Evolutionary conservation across 1,284 basidiomycete genomes (phyloP).

Genomic region (Papiliotrema nemorosa): DNA sequence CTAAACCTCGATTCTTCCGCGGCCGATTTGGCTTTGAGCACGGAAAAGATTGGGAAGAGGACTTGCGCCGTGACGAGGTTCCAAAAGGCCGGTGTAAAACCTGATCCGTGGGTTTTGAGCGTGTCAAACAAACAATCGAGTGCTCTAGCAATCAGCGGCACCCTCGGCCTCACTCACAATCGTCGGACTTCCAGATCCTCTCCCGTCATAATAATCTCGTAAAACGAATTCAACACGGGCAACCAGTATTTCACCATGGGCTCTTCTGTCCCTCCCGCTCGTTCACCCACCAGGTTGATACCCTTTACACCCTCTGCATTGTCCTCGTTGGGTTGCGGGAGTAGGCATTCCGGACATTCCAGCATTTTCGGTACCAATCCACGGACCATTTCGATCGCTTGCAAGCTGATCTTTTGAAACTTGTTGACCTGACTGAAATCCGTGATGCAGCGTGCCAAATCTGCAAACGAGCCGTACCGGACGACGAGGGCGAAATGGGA

Average conservation of each 20-base stretch:
- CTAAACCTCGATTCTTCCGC: constrained; percentile 53
- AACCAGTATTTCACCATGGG: constrained; percentile 95
- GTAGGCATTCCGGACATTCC: constrained; percentile 71
- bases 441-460: constrained; percentile 94
- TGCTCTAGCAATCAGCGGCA: constrained; percentile 57
- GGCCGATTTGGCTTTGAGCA: constrained; percentile 56
- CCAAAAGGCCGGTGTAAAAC: constrained; percentile 94
- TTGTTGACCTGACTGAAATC: constrained; percentile 99
- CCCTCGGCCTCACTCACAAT: constrained; percentile 59
- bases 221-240: constrained; percentile 93
- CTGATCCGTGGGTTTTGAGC: constrained; percentile 81
- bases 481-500: constrained; percentile 91
- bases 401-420: constrained; percentile 94
- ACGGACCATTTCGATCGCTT: constrained; percentile 94
- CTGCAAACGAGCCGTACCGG: constrained; percentile 88
- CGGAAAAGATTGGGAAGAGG: constrained; percentile 97
- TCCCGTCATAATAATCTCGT: constrained; percentile 99
- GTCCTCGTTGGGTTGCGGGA: constrained; percentile 43
- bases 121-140: constrained; percentile 94
- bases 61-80: constrained; percentile 95
- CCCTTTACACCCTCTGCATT: constrained; percentile 2
- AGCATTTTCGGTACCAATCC: constrained; percentile 91
- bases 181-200: constrained; percentile 97
- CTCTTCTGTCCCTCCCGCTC: constrained; percentile 58
- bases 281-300: constrained; percentile 1